Percentiles rank a stretch among this genome's conserved stretches.
Evolutionary conservation across 495 filamentous ascomycete species (phyloP).

Genomic region (Aspergillus avenaceus): DNA sequence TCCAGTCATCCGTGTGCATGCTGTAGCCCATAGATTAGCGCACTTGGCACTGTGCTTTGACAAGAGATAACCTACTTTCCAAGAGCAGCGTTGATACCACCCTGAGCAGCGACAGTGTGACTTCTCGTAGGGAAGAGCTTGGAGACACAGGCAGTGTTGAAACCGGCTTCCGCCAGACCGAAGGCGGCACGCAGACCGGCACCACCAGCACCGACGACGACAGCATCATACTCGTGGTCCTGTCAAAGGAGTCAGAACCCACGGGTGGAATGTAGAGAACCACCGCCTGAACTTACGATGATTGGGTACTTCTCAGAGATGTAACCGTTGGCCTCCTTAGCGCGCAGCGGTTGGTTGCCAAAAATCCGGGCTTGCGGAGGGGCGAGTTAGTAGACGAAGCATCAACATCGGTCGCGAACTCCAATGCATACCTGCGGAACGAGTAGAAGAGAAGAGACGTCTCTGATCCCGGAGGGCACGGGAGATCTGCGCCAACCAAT

Average conservation of each 20-base stretch:
- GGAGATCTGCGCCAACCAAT: conserved; percentile 34
- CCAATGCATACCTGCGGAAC: conserved; percentile 64
- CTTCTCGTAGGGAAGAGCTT: conserved; percentile 95
- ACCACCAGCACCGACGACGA: conserved; percentile 93
- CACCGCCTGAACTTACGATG: conserved; percentile 60
- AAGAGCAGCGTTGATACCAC: conserved; percentile 67
- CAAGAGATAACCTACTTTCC: conserved; percentile 59
- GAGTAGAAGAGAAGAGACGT: conserved; percentile 81
- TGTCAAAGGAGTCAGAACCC: conserved; percentile 31
- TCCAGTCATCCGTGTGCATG: conserved; percentile 91
- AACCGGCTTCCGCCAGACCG: conserved; percentile 93
- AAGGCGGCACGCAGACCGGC: conserved; percentile 93
- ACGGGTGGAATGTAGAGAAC: not conserved
- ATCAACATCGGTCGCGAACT: conserved; percentile 8
- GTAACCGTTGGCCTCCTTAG: conserved; percentile 83
- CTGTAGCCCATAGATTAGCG: conserved; percentile 27
- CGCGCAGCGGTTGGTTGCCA: conserved; percentile 76
- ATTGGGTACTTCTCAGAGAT: conserved; percentile 85
- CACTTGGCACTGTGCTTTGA: not conserved
- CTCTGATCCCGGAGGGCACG: conserved; percentile 49
- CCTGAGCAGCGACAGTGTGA: conserved; percentile 93
- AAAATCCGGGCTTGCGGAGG: conserved; percentile 65
- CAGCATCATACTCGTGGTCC: conserved; percentile 80
- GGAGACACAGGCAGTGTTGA: conserved; percentile 97
- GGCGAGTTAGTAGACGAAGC: conserved; percentile 29